These are phyloP conservation scores for Incumbomyces lentus DNA, from an alignment of 2,329 filamentous ascomycete genomes.

Conservation along the genomic window DNA sequence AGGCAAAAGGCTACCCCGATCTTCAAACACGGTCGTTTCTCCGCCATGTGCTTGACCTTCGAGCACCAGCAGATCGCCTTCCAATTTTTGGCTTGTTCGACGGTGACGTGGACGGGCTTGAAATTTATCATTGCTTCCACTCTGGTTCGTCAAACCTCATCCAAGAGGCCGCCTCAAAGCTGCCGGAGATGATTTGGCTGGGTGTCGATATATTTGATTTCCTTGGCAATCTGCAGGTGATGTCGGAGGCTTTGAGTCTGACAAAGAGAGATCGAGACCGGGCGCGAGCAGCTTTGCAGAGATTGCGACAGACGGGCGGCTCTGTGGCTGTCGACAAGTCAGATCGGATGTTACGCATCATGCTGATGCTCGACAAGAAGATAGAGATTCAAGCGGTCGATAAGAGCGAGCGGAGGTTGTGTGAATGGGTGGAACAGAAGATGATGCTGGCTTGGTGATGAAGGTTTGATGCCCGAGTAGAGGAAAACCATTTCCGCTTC, in stretches of 20 bases:
- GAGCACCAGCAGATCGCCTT: slow-evolving; percentile 8
- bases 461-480: not conserved
- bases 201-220: slow-evolving; percentile 37
- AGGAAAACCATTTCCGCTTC: no score
- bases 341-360: slow-evolving; percentile 44
- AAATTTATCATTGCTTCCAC: slow-evolving; percentile 54
- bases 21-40: slow-evolving; percentile 47
- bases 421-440: slow-evolving; percentile 33
- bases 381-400: slow-evolving; percentile 51
- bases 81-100: slow-evolving; percentile 48
- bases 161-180: slow-evolving; percentile 42
- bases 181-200: slow-evolving; percentile 45
- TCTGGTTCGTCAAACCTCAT: slow-evolving; percentile 47
- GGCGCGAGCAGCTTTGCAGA: slow-evolving; percentile 43
- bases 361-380: slow-evolving; percentile 54
- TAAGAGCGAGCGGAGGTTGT: slow-evolving; percentile 32
- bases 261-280: slow-evolving; percentile 46
- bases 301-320: slow-evolving; percentile 32
- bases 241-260: slow-evolving; percentile 34
- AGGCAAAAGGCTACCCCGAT: slow-evolving; percentile 58
- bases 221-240: slow-evolving; percentile 22
- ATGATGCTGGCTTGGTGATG: slow-evolving; percentile 17
- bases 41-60: slow-evolving; percentile 29
- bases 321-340: slow-evolving; percentile 24
- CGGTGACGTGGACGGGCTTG: slow-evolving; percentile 52